Evolutionary conservation across 257 asterid genomes (phyloP), one percentile per base, ranked within the genome.

Genomic region (Knoxia roxburghii): DNA sequence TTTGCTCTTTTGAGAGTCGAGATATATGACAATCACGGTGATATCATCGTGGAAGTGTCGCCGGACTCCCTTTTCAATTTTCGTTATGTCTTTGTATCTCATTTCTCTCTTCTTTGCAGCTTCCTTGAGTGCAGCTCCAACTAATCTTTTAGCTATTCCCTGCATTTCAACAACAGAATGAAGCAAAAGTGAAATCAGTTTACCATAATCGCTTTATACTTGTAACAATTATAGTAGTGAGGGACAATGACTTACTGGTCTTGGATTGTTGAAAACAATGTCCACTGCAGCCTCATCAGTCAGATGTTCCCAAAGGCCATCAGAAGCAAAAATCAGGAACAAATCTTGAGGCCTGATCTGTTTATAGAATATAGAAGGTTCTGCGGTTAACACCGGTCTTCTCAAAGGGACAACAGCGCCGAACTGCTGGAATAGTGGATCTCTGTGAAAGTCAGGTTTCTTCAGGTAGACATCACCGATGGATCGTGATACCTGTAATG

Each of bases 261-360:
- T 85, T 23, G 99, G 92, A 78, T 81, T 54, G 68, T 79, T 86
- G 2, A 82, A 79, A 27, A 94, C 99, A 52, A 94, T 85, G 40
- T 87, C 89, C 72, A 94, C 96, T 4, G 92, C 99, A 64, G 69
- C 87, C 54, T 94, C 89, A 51, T 94, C 97, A 39, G 85, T 86
- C 71, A 94, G 80, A 17, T 90, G 91, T 62, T 94, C 99, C 99
- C 97, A 94, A 45, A 94, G 95, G 71, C 99, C 99, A 84, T 94
- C 99, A 27, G 99, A 90, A 26, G 99, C 99, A 67, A 94, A 94
- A 51, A 94, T 94, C 46, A 94, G 53, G 75, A 94, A 94, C 71
- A 83, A 48, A 76, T 94, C 99, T 67, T 88, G 85, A 43, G 90
- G 95, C 76, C 81, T 76, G 8, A 94, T 85, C 84, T 87, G 87